Conservation (phyloP, 106 monocot genomes). For the Narthecium ossifragum region DNA sequence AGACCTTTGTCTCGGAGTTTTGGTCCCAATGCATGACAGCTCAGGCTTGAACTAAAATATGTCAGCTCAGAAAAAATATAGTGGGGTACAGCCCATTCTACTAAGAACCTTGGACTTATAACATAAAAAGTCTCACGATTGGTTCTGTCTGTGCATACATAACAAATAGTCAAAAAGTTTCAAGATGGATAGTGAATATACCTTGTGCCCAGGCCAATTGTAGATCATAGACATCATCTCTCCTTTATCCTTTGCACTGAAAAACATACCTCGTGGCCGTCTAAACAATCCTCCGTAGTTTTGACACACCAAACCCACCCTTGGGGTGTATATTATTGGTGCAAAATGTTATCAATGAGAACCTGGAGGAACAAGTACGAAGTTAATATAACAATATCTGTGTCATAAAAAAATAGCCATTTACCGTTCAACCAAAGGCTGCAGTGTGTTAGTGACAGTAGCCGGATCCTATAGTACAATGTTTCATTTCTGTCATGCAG, state of each 20-base stretch:
- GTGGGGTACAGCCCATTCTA: no score
- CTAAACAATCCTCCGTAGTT: constrained; percentile 96
- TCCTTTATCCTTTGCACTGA: constrained; percentile 99
- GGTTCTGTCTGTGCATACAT: no score
- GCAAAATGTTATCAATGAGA: constrained; percentile 97
- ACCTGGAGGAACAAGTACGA: constrained; percentile 43
- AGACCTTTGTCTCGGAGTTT: no score
- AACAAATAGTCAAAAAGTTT: no score
- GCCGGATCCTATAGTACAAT: constrained; percentile 87
- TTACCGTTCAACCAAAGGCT: not conserved
- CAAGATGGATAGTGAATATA: no score
- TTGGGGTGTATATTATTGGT: constrained; percentile 97
- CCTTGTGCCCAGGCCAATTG: constrained; percentile 91
- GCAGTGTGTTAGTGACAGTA: constrained; percentile 3
- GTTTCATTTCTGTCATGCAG: constrained; percentile 99
- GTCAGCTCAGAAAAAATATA: no score
- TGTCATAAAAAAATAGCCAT: not conserved
- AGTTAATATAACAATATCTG: no score
- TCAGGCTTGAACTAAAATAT: no score
- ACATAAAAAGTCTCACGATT: no score
- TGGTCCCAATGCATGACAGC: no score
- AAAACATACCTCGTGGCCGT: constrained; percentile 99
- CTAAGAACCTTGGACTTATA: no score
- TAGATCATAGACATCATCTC: constrained; percentile 99
- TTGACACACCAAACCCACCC: constrained; percentile 96